Percentiles rank a stretch among this genome's conserved stretches.
phyloP scores from a whole-genome alignment of 257 asterid genomes.

The Haberlea rhodopensis region DNA sequence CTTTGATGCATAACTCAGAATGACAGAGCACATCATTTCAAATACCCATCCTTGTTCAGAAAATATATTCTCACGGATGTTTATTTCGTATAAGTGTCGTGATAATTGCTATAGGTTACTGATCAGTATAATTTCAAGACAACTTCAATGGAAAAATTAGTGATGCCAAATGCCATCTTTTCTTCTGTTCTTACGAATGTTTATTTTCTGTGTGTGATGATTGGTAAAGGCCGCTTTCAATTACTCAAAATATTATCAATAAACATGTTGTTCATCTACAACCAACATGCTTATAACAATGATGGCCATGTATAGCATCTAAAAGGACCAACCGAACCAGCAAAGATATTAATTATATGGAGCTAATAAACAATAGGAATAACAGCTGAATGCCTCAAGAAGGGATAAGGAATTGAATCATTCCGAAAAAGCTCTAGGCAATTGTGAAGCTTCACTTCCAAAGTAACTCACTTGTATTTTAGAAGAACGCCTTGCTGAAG shows the following conservation, averaged over 20 bases:
- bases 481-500: constrained; percentile 97
- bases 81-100: not conserved
- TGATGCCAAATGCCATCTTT: no score
- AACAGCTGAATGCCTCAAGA: not conserved
- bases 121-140: constrained; percentile 20
- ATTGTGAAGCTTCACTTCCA: constrained; percentile 14
- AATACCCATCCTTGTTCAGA: constrained; percentile 9
- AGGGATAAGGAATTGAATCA: not conserved
- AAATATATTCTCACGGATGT: not conserved
- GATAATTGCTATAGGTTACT: constrained; percentile 6
- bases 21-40: not conserved
- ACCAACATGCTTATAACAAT: not conserved
- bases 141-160: no score
- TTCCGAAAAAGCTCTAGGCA: not conserved
- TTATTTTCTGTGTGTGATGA: no score
- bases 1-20: not conserved
- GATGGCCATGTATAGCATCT: not conserved
- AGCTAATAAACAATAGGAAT: not conserved
- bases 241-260: not conserved
- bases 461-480: constrained; percentile 80
- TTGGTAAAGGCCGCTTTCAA: not conserved
- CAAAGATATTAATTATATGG: constrained; percentile 9
- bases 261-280: not conserved
- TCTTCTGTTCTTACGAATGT: no score
- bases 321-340: constrained; percentile 7